Evolutionary conservation across 768 basidiomycete genomes (phyloP).

Genomic region (Pleurotus ostreatus): DNA sequence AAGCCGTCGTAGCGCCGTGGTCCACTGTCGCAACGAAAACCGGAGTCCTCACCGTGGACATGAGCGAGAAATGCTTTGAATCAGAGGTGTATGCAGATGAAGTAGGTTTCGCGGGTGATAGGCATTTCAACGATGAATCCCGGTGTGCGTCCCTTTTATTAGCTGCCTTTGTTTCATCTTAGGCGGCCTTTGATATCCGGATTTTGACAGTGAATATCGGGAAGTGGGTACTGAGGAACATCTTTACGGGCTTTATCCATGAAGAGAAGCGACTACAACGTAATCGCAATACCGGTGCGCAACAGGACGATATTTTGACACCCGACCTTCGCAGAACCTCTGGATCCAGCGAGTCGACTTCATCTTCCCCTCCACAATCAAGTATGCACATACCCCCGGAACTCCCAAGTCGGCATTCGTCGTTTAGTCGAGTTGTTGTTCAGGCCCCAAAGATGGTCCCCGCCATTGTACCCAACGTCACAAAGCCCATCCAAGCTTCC

Average conservation of each 20-base stretch:
- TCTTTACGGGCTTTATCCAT: constrained; percentile 75
- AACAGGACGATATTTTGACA: constrained; percentile 10
- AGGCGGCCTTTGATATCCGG: neutral
- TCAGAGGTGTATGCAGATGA: constrained; percentile 96
- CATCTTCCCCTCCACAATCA: constrained; percentile 3
- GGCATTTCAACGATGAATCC: constrained; percentile 69
- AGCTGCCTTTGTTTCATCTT: constrained; percentile 8
- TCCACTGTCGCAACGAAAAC: constrained; percentile 86
- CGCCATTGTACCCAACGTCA: constrained; percentile 49
- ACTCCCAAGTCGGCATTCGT: constrained; percentile 2
- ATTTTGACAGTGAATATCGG: constrained; percentile 73
- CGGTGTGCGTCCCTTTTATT: constrained; percentile 53
- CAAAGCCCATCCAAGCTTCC: constrained; percentile 40
- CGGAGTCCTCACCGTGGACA: constrained; percentile 82
- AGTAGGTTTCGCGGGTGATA: constrained; percentile 61
- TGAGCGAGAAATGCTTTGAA: constrained; percentile 88
- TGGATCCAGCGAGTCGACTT: neutral
- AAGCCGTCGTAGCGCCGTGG: constrained; percentile 84
- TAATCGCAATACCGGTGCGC: constrained; percentile 21
- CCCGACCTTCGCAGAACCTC: constrained; percentile 17
- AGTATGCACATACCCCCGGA: constrained; percentile 3
- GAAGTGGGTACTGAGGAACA: constrained; percentile 85
- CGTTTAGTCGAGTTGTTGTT: constrained; percentile 41
- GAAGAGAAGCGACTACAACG: constrained; percentile 55
- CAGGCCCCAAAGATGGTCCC: constrained; percentile 65